Conservation (phyloP, 805 yeast genomes). For the Kockiozyma suomiensis region DNA sequence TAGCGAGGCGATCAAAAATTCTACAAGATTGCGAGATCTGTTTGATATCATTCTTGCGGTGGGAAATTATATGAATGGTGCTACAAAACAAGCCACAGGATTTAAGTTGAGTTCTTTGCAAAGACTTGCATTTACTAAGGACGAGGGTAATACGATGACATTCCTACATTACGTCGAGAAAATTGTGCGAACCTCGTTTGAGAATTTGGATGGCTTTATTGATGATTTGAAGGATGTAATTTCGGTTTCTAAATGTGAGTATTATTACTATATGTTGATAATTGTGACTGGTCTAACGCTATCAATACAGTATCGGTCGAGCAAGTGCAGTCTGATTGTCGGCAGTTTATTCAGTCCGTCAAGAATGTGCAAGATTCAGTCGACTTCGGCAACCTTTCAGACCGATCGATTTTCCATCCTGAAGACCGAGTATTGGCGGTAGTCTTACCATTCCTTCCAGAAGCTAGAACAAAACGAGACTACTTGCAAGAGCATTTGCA, state of each 20-base stretch:
- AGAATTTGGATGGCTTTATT: conserved; percentile 72
- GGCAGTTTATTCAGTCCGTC: conserved; percentile 60
- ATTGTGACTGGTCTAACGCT: not conserved
- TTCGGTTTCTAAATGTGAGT: conserved; percentile 57
- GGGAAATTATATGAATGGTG: conserved; percentile 95
- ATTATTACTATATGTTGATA: too few relatives aligned
- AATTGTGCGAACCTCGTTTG: conserved; percentile 79
- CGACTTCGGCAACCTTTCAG: conserved; percentile 82
- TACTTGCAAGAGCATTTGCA: conserved; percentile 65
- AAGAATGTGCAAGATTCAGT: conserved; percentile 73
- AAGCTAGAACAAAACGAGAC: conserved; percentile 71
- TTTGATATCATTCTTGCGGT: conserved; percentile 84
- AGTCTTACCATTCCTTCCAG: conserved; percentile 68
- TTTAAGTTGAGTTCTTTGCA: conserved; percentile 89
- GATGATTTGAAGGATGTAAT: conserved; percentile 65
- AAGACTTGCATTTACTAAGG: conserved; percentile 86
- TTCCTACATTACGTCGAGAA: conserved; percentile 91
- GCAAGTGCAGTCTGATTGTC: conserved; percentile 74
- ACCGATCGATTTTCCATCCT: conserved; percentile 78
- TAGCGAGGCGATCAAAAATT: conserved; percentile 61
- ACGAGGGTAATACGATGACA: conserved; percentile 81
- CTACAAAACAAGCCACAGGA: conserved; percentile 89
- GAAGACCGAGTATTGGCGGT: conserved; percentile 67
- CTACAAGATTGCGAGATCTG: conserved; percentile 68
- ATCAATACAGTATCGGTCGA: conserved; percentile 62